phyloP scores from a whole-genome alignment of 768 basidiomycete genomes.

The Termitomyces sp. region DNA sequence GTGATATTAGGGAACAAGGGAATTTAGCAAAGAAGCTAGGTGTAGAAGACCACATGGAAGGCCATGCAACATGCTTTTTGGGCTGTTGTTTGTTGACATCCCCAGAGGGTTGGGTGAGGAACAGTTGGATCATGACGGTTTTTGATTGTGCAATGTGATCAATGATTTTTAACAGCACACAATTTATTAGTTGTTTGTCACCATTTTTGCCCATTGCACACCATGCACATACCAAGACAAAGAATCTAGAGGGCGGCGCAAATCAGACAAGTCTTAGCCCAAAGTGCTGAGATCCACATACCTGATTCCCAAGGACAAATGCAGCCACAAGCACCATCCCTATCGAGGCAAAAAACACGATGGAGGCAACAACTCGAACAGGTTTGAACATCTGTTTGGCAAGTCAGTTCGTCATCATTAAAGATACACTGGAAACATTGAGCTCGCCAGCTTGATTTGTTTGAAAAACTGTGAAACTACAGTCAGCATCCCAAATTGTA shows the following conservation, averaged over 20 bases:
- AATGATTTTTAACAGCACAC: no score
- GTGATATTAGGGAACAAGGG: no score
- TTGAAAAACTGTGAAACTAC: conserved; percentile 55
- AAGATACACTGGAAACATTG: not conserved
- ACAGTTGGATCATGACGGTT: no score
- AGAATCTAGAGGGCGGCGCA: conserved; percentile 39
- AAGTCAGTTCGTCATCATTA: not conserved
- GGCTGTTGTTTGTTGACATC: no score
- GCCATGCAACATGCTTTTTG: no score
- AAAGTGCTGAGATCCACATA: conserved; percentile 25
- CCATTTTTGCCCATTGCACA: no score
- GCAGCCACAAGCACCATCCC: conserved; percentile 82
- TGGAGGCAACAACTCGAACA: conserved; percentile 77
- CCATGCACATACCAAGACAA: conserved; percentile 58
- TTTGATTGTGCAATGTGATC: no score
- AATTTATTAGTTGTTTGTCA: no score
- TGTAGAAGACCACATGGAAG: no score
- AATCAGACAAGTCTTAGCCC: not conserved
- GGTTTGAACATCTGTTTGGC: conserved; percentile 88
- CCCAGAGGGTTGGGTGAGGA: no score
- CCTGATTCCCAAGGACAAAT: conserved; percentile 67
- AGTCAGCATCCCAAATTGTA: conserved; percentile 1
- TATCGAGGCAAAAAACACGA: conserved; percentile 75
- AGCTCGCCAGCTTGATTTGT: conserved; percentile 70
- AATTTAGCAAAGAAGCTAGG: no score